A percentile compares a stretch with the other conserved stretches of the same genome.
Conservation (phyloP, 805 yeast species). For the Hanseniaspora vineae region DNA sequence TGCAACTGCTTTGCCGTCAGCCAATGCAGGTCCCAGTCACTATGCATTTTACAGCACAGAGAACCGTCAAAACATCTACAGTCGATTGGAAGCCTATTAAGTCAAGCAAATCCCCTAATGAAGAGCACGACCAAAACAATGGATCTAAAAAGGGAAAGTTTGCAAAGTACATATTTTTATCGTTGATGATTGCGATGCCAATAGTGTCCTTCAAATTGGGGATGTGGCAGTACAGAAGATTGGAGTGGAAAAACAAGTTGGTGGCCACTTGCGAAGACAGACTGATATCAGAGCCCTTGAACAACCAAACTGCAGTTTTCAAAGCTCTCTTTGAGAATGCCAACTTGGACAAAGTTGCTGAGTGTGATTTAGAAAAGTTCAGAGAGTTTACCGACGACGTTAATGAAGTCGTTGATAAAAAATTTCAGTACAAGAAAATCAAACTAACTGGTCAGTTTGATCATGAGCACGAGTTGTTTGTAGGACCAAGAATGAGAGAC, state of each 20-base stretch:
- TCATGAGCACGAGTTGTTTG: slow-evolving; percentile 76
- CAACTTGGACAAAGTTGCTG: not conserved
- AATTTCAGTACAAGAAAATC: slow-evolving; percentile 75
- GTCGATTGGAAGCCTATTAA: slow-evolving; percentile 78
- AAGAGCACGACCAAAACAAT: slow-evolving; percentile 27
- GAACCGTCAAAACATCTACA: slow-evolving; percentile 46
- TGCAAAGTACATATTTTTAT: slow-evolving; percentile 19
- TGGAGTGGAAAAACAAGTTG: slow-evolving; percentile 78
- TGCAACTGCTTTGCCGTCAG: no score
- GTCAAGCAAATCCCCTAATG: slow-evolving; percentile 29
- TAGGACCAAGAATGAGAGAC: slow-evolving; percentile 76
- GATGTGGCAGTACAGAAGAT: slow-evolving; percentile 80
- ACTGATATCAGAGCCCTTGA: slow-evolving; percentile 47
- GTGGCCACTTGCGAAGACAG: slow-evolving; percentile 76
- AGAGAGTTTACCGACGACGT: slow-evolving; percentile 48
- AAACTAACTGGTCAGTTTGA: slow-evolving; percentile 66
- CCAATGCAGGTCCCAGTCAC: no score
- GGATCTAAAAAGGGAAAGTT: slow-evolving; percentile 17
- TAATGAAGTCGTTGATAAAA: slow-evolving; percentile 51
- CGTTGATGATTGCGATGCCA: slow-evolving; percentile 58
- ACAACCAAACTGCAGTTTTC: not conserved
- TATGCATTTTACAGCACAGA: not conserved
- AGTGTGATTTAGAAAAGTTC: slow-evolving; percentile 1
- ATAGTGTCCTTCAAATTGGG: slow-evolving; percentile 76
- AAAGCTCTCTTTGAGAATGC: not conserved